phyloP scores from a whole-genome alignment of 106 monocot genomes.

The Cymbidium sinense region DNA sequence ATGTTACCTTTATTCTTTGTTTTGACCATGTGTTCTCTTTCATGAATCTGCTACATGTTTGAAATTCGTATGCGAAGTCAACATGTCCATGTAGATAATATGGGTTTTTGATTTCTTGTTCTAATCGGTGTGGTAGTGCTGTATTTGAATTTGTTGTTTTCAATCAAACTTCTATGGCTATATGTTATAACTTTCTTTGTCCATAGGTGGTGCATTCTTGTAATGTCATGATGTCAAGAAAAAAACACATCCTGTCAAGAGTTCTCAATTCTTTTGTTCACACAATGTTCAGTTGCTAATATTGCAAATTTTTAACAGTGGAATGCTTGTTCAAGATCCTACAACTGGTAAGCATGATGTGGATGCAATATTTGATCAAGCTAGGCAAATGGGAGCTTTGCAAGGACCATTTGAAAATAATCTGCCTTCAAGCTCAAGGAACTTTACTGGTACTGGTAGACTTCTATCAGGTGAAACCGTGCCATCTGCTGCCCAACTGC shows the following conservation, averaged over 20 bases:
- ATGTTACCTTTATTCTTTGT: background rate
- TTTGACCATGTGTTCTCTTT: background rate
- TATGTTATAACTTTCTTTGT: background rate
- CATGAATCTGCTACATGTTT: background rate
- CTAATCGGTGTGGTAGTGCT: background rate
- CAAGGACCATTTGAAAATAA: conserved; percentile 51
- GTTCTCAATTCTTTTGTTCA: background rate
- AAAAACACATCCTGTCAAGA: background rate
- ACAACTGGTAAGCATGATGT: conserved; percentile 47
- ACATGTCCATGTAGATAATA: background rate
- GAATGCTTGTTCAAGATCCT: conserved; percentile 96
- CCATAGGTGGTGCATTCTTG: background rate
- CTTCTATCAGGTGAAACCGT: conserved; percentile 72
- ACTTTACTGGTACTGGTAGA: conserved; percentile 80
- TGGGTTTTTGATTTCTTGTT: background rate
- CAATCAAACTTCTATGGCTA: background rate
- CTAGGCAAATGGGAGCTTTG: conserved; percentile 67
- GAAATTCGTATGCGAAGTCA: background rate
- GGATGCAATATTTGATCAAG: conserved; percentile 87
- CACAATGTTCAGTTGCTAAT: background rate
- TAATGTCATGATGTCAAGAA: background rate
- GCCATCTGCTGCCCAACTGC: conserved; percentile 31
- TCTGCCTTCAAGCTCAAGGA: conserved; percentile 50
- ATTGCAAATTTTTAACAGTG: conserved; percentile 35
- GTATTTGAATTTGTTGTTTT: background rate